Evolutionary conservation across 139 green algal genomes (phyloP), one percentile per base, ranked within the genome.

Genomic region (Coelastrella sp.): DNA sequence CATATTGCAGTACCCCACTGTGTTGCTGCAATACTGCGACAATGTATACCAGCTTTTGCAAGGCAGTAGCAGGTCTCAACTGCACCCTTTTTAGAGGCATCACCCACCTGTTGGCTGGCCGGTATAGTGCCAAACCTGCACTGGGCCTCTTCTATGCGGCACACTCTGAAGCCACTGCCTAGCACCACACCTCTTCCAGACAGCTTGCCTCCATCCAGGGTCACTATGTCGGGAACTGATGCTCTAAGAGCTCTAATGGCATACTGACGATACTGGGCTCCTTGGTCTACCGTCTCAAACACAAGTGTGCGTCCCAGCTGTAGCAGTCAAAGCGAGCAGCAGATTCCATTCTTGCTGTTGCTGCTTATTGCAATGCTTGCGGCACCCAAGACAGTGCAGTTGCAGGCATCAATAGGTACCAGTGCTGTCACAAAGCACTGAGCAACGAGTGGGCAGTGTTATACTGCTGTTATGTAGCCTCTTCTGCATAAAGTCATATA

Each of bases 211-310:
- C 90, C 86, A 48, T 94, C 89, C 76, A 96, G 90, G 7, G 86
- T 93, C 34, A 95, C 48, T 9, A 96, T 86, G 63, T 95, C 88
- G 13, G 86, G 40, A 27, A 88, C 37, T 62, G 27, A 69, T 23
- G 43, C 45, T 21, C 67, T 41, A 48, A 91, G 81, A 53, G 73
- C 51, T 78, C 92, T 78, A 2, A 83, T 79, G 4, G 93, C 79
- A 62, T 85, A 88, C 30, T 92, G 85, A 2, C 89, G 73, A 88
- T 96, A 96, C 0, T 62, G 73, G 9, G 88, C 79, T 0, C 91
- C 93, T 30, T 91, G 38, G 27, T 89, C 57, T 45, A 95, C 72
- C 0, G 81, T 91, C 85, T 96, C 90, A 86, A 96, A 96, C 40
- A 94, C 85, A 21, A 91, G 79, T 8, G 84, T 88, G 40, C 67